Evolutionary conservation across 345 rosid genomes (phyloP), one percentile per base, ranked within the genome.

Genomic region (Iberis pinnata): DNA sequence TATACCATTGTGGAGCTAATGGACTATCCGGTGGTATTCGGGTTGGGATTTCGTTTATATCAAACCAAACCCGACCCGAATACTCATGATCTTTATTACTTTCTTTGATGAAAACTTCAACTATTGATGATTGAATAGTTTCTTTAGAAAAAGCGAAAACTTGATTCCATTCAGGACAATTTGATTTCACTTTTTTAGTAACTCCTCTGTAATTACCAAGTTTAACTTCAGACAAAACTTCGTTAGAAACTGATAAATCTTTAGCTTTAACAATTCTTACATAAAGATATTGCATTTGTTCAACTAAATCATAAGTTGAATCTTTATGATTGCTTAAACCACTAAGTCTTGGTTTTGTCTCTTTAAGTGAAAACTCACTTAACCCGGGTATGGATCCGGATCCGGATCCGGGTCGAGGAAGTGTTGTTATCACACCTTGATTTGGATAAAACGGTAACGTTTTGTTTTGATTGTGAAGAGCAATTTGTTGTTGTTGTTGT

Each of bases 141-240:
- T 84, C 94, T 54, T 79, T 84, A 6, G 88, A 84, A 48, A 84
- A 81, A 11, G 94, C 88, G 27, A 84, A 84, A 46, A 81, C 84
- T 69, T 81, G 94, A 60, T 71, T 68, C 94, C 86, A 84, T 9
- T 79, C 82, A 9, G 37, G 49, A 9, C 8, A 6, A 50, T 44
- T 74, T 17, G 67, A 55, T 32, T 18, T 43, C 1, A 62, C 79
- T 49, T 76, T 73, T 60, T 71, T 84, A 9, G 94, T 79, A 9
- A 78, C 70, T 32, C 88, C 88, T 26, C 73, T 79, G 42, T 78
- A 84, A 52, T 84, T 84, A 53, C 94, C 88, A 9, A 81, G 40
- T 48, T 78, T 84, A 52, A 81, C 80, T 40, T 84, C 86, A 2
- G 77, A 79, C 33, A 76, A 76, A 10, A 81, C 47, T 27, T 84